Conservation (phyloP, 2,329 filamentous ascomycete genomes). For the Chaetothyriales sp. region DNA sequence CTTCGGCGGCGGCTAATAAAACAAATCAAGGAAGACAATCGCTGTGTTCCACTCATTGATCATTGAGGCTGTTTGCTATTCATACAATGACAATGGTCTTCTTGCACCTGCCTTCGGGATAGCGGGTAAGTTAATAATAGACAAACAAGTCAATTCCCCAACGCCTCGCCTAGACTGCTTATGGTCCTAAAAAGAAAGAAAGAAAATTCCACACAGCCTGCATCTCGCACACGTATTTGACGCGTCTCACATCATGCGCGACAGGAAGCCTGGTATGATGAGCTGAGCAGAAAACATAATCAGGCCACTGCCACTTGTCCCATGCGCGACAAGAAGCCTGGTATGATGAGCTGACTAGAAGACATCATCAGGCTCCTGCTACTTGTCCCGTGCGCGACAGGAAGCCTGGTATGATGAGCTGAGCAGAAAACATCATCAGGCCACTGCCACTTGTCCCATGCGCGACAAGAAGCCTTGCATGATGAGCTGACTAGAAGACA, state of each 20-base stretch:
- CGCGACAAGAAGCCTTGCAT: neutral
- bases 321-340: neutral
- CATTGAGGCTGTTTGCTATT: neutral
- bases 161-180: neutral
- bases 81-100: neutral
- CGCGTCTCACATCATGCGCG: neutral
- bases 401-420: neutral
- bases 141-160: neutral
- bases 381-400: conserved; percentile 7
- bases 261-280: neutral
- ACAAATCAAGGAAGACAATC: neutral
- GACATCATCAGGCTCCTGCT: conserved; percentile 18
- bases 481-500: conserved; percentile 10
- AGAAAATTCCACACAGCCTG: neutral
- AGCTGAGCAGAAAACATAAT: conserved; percentile 14
- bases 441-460: conserved; percentile 15
- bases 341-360: conserved; percentile 8
- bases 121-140: neutral
- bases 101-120: neutral
- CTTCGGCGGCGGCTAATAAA: neutral
- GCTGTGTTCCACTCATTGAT: neutral
- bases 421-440: conserved; percentile 17
- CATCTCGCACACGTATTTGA: neutral
- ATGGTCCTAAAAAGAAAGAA: neutral
- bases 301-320: conserved; percentile 17